Percentiles rank a stretch among this genome's conserved stretches.
phyloP scores from a whole-genome alignment of 352 stramenopile genomes.

The Phytophthora podocarpi region DNA sequence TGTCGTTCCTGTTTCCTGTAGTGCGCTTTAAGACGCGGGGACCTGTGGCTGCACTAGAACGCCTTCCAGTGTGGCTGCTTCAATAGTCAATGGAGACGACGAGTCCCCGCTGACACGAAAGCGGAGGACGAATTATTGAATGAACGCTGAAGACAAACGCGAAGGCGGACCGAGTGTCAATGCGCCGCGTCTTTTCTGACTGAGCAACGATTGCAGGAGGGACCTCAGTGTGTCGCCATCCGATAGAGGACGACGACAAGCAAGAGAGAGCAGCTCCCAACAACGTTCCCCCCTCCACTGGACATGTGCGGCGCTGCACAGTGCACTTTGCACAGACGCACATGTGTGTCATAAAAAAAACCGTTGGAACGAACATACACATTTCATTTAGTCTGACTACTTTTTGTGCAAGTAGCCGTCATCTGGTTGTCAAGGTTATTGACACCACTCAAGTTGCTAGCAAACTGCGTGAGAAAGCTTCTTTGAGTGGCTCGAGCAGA shows the following conservation, averaged over 20 bases:
- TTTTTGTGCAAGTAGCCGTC: slow-evolving; percentile 4
- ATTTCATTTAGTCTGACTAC: slow-evolving; percentile 16
- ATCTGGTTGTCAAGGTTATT: too few species aligned
- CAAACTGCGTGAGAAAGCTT: too few species aligned
- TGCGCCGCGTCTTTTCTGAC: slow-evolving; percentile 29
- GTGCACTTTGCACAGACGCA: slow-evolving; percentile 10
- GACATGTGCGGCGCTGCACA: slow-evolving; percentile 4
- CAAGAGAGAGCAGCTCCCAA: slow-evolving; percentile 15
- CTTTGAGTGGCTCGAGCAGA: too few species aligned
- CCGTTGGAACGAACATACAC: slow-evolving; percentile 5
- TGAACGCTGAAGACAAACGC: too few species aligned
- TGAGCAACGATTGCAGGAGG: slow-evolving; percentile 10
- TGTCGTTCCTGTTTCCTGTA: slow-evolving; percentile 10
- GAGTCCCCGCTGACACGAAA: background rate
- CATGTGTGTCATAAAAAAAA: slow-evolving; percentile 18
- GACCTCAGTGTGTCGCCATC: slow-evolving; percentile 20
- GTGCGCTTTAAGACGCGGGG: too few species aligned
- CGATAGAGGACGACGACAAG: slow-evolving; percentile 13
- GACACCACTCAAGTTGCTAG: slow-evolving; percentile 1
- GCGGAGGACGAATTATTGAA: background rate
- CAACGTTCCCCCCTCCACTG: slow-evolving; percentile 13
- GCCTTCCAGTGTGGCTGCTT: slow-evolving; percentile 6
- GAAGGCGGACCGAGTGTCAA: slow-evolving; percentile 5
- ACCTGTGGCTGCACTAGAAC: background rate
- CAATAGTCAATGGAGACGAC: background rate